Percentiles rank a stretch among this genome's conserved stretches.
These are phyloP conservation scores for Leucocoprinus leucothites DNA, from an alignment of 768 basidiomycete genomes.

Conservation along the genomic window DNA sequence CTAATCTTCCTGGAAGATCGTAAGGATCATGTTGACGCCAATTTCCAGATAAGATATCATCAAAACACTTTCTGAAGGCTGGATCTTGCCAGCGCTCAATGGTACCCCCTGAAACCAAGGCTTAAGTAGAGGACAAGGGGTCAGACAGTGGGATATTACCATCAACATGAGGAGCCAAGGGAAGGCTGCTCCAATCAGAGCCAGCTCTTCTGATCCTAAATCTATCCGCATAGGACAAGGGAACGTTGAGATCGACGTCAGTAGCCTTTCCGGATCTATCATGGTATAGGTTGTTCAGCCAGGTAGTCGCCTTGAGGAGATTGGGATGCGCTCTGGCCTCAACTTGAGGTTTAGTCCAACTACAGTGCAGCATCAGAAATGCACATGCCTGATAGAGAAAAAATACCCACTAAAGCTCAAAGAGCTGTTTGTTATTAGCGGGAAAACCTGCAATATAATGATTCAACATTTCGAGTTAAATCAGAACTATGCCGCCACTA, in stretches of 20 bases:
- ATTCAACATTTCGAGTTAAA: too few species aligned
- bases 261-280: slow-evolving; percentile 31
- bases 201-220: slow-evolving; percentile 74
- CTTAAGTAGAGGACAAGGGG: not conserved
- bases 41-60: slow-evolving; percentile 54
- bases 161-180: slow-evolving; percentile 33
- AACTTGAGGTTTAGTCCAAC: slow-evolving; percentile 40
- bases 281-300: slow-evolving; percentile 67
- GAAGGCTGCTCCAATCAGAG: slow-evolving; percentile 47
- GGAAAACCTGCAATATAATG: slow-evolving; percentile 46
- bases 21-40: slow-evolving; percentile 71
- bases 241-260: slow-evolving; percentile 28
- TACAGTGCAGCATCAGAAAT: too few species aligned
- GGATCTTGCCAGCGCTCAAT: slow-evolving; percentile 77
- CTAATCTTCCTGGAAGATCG: slow-evolving; percentile 53
- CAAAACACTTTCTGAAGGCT: slow-evolving; percentile 55
- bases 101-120: slow-evolving; percentile 15
- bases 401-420: slow-evolving; percentile 61
- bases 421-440: slow-evolving; percentile 64
- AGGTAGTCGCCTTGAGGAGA: slow-evolving; percentile 50
- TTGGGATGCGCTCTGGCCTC: slow-evolving; percentile 68
- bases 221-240: slow-evolving; percentile 70
- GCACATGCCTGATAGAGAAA: not conserved
- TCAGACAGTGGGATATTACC: slow-evolving; percentile 19
- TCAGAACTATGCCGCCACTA: slow-evolving; percentile 20